phyloP scores from a whole-genome alignment of 768 basidiomycete species.

The Trametes meyenii region DNA sequence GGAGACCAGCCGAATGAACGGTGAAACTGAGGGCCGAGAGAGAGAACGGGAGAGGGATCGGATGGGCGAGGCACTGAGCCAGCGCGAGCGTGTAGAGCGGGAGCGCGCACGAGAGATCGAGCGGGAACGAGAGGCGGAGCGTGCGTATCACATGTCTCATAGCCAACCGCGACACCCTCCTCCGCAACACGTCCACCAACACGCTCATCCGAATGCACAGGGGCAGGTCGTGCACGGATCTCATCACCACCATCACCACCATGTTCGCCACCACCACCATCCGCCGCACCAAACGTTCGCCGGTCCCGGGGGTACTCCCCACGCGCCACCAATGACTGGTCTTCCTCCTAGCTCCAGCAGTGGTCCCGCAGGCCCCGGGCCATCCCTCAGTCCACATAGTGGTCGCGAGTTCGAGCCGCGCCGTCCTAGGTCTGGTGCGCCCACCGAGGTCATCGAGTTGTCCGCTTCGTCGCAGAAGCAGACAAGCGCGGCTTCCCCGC shows the following conservation, averaged over 20 bases:
- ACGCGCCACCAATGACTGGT: constrained; percentile 18
- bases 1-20: constrained; percentile 19
- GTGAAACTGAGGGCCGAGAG: constrained; percentile 27
- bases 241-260: constrained; percentile 38
- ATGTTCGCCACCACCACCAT: constrained; percentile 37
- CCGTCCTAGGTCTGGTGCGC: constrained; percentile 29
- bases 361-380: background rate
- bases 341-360: constrained; percentile 7
- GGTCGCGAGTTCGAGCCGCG: constrained; percentile 29
- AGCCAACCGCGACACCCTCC: constrained; percentile 20
- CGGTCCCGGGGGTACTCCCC: constrained; percentile 17
- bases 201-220: constrained; percentile 23
- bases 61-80: constrained; percentile 17
- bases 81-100: constrained; percentile 21
- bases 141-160: constrained; percentile 19
- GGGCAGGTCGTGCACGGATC: constrained; percentile 25
- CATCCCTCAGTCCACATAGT: constrained; percentile 19
- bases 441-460: constrained; percentile 32
- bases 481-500: constrained; percentile 7
- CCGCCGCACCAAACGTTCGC: constrained; percentile 23
- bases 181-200: constrained; percentile 23
- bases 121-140: constrained; percentile 28
- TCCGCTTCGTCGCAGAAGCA: constrained; percentile 18
- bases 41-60: constrained; percentile 28
- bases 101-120: constrained; percentile 30